Evolutionary conservation across 2,329 filamentous ascomycete species (phyloP).

Genomic region (Epichloe typhina): DNA sequence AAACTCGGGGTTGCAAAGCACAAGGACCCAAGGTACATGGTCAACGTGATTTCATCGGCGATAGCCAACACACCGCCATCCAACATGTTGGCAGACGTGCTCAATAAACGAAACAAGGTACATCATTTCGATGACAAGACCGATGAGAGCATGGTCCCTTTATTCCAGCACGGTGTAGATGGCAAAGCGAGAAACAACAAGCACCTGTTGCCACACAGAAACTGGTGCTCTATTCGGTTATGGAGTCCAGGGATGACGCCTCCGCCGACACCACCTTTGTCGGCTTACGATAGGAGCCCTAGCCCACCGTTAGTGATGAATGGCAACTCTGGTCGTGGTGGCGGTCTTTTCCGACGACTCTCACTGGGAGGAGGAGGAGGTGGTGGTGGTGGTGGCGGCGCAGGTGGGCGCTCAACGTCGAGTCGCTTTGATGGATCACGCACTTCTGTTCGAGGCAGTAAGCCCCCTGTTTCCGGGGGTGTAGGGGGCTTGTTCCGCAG

Average conservation of each 20-base stretch:
- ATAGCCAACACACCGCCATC: constrained; percentile 89
- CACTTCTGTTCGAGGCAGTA: constrained; percentile 27
- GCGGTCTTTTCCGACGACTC: constrained; percentile 32
- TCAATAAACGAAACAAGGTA: constrained; percentile 85
- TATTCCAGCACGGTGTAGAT: constrained; percentile 83
- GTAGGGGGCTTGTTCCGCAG: constrained; percentile 31
- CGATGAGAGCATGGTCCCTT: constrained; percentile 89
- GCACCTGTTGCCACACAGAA: constrained; percentile 72
- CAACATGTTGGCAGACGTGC: constrained; percentile 74
- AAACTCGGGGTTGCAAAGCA: constrained; percentile 72
- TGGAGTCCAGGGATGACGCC: constrained; percentile 72
- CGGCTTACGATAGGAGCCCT: constrained; percentile 30
- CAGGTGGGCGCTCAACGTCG: constrained; percentile 20
- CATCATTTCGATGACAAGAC: constrained; percentile 64
- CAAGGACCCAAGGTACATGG: constrained; percentile 90
- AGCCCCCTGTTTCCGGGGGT: constrained; percentile 38
- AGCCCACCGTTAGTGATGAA: constrained; percentile 19
- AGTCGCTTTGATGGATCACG: constrained; percentile 24
- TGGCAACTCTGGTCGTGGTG: constrained; percentile 8
- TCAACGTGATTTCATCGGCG: constrained; percentile 84
- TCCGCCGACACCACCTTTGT: constrained; percentile 47
- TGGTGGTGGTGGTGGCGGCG: constrained; percentile 1
- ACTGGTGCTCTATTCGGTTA: constrained; percentile 87
- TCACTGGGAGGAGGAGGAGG: constrained; percentile 14
- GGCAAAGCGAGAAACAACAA: constrained; percentile 86